Conservation (phyloP, 2,329 filamentous ascomycete genomes). For the Chrysoporthe cubensis region DNA sequence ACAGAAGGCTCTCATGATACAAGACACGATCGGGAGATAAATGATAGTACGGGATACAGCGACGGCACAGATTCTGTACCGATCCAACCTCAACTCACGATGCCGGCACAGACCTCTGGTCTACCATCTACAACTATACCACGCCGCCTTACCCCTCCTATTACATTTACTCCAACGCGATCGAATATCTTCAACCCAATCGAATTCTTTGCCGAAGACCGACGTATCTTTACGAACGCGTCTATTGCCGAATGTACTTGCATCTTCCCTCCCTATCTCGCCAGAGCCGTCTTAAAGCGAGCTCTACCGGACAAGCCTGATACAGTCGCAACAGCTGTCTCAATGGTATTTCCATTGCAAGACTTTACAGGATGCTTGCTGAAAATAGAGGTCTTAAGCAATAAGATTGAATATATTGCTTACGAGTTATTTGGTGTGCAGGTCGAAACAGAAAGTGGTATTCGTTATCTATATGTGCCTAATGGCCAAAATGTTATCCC, state of each 20-base stretch:
- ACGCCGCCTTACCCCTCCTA: background rate
- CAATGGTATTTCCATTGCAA: background rate
- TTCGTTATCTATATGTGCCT: conserved; percentile 9
- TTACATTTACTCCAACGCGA: background rate
- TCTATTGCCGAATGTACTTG: background rate
- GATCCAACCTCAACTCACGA: background rate
- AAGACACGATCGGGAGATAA: background rate
- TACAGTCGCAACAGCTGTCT: background rate
- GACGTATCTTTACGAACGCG: background rate
- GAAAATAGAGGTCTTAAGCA: background rate
- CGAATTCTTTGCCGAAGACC: background rate
- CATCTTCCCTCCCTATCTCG: conserved; percentile 3
- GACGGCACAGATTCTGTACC: background rate
- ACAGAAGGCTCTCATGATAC: conserved; percentile 1
- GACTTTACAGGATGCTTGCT: background rate
- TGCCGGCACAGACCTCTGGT: background rate
- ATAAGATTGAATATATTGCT: background rate
- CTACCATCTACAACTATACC: background rate
- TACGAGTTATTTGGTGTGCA: background rate
- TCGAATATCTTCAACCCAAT: background rate
- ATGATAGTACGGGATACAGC: background rate
- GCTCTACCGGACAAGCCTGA: background rate
- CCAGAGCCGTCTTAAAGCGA: background rate
- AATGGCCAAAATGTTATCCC: conserved; percentile 3
- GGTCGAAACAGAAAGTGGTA: background rate